A percentile compares a stretch with the other conserved stretches of the same genome.
These are phyloP conservation scores for Didymella exigua DNA, from an alignment of 2,329 filamentous ascomycete species.

Conservation along the genomic window DNA sequence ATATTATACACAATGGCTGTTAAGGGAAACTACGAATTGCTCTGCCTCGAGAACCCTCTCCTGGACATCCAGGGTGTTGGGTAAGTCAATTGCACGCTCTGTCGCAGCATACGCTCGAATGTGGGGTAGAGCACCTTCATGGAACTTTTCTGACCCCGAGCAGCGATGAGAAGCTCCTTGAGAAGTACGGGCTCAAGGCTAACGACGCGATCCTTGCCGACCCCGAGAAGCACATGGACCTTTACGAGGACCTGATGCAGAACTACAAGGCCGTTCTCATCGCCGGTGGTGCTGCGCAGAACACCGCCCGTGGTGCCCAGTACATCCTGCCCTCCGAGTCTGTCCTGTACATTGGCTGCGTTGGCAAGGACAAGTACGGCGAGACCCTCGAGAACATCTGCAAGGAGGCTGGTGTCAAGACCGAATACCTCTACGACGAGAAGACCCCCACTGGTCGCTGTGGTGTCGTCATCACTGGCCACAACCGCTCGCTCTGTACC, in stretches of 20 bases:
- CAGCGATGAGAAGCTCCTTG: conserved; percentile 81
- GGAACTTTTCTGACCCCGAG: conserved; percentile 31
- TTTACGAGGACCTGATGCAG: conserved; percentile 93
- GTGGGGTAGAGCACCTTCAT: conserved; percentile 18
- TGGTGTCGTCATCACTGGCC: conserved; percentile 94
- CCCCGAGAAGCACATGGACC: conserved; percentile 76
- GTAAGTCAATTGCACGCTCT: conserved; percentile 49
- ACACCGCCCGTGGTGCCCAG: conserved; percentile 92
- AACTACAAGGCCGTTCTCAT: conserved; percentile 94
- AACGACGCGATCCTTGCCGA: conserved; percentile 98
- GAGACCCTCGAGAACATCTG: conserved; percentile 86
- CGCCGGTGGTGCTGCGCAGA: conserved; percentile 94
- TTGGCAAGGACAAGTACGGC: conserved; percentile 95
- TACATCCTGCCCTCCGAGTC: conserved; percentile 91
- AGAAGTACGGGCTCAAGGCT: conserved; percentile 91
- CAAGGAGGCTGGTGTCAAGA: conserved; percentile 83
- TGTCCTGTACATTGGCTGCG: conserved; percentile 90
- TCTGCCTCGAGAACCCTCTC: conserved; percentile 96
- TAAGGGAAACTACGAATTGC: conserved; percentile 80
- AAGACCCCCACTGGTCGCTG: conserved; percentile 87
- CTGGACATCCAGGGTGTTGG: conserved; percentile 90
- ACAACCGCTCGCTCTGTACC: conserved; percentile 93
- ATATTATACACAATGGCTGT: conserved; percentile 67
- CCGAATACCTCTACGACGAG: conserved; percentile 92
- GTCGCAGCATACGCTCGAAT: not conserved